phyloP scores from a whole-genome alignment of 2,329 filamentous ascomycete species.

The Cordyceps cateniannulata region DNA sequence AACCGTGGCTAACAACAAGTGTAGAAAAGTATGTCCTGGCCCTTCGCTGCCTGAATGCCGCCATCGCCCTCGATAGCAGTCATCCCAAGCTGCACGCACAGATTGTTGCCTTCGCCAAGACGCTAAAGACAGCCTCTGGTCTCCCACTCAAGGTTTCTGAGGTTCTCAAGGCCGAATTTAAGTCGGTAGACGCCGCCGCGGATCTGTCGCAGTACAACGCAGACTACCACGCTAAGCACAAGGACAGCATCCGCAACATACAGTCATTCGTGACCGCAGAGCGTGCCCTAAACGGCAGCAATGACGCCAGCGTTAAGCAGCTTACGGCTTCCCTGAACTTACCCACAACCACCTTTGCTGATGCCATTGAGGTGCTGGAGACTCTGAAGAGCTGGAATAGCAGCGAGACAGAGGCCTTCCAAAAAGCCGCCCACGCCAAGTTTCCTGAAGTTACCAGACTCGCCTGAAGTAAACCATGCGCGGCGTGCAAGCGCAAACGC shows the following conservation, averaged over 20 bases:
- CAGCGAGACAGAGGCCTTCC: constrained; percentile 40
- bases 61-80: constrained; percentile 59
- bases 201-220: constrained; percentile 61
- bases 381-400: constrained; percentile 45
- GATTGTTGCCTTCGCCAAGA: constrained; percentile 60
- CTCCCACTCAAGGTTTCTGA: constrained; percentile 60
- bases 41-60: constrained; percentile 74
- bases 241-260: constrained; percentile 53
- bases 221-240: constrained; percentile 57
- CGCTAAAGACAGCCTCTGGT: constrained; percentile 49
- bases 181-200: constrained; percentile 44
- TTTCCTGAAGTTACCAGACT: constrained; percentile 46
- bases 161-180: constrained; percentile 64
- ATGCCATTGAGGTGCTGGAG: constrained; percentile 43
- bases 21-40: constrained; percentile 83
- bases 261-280: constrained; percentile 57
- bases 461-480: constrained; percentile 15
- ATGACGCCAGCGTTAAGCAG: constrained; percentile 52
- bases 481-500: not conserved
- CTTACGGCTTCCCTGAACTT: constrained; percentile 53
- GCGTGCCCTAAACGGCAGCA: constrained; percentile 51
- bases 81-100: constrained; percentile 73
- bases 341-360: constrained; percentile 43
- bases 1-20: constrained; percentile 5
- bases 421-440: constrained; percentile 40